Percentiles rank a stretch among this genome's conserved stretches.
These are phyloP conservation scores for Exophiala dermatitidis DNA, from an alignment of 2,329 filamentous ascomycete genomes.

Conservation along the genomic window DNA sequence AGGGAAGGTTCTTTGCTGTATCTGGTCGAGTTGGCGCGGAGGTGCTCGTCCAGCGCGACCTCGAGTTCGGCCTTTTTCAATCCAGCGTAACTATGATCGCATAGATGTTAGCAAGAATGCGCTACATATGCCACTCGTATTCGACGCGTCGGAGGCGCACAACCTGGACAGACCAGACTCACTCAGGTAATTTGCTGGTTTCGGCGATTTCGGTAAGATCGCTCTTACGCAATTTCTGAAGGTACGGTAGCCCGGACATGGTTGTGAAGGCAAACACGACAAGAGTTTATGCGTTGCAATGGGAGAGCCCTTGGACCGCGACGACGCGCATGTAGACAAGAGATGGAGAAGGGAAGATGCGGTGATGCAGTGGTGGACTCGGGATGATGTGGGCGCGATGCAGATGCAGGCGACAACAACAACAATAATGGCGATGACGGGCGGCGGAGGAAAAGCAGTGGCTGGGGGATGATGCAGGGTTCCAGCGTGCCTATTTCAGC, in stretches of 20 bases:
- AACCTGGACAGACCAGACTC: conserved; percentile 31
- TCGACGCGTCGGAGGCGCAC: conserved; percentile 12
- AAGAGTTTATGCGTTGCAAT: background rate
- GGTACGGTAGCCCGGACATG: conserved; percentile 63
- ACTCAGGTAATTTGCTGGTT: conserved; percentile 52
- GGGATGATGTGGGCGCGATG: conserved; percentile 1
- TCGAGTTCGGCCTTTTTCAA: conserved; percentile 48
- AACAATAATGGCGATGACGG: conserved; percentile 1
- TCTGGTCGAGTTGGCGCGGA: conserved; percentile 60
- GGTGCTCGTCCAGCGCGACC: conserved; percentile 62
- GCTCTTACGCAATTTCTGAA: conserved; percentile 73
- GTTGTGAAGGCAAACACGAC: conserved; percentile 28
- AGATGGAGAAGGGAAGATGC: background rate
- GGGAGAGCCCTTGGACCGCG: background rate
- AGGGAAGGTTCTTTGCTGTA: conserved; percentile 60
- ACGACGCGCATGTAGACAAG: background rate
- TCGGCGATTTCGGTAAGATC: conserved; percentile 70
- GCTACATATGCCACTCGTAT: conserved; percentile 6
- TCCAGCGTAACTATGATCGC: conserved; percentile 23
- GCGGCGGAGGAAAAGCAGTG: conserved; percentile 13
- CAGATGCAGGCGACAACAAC: conserved; percentile 3
- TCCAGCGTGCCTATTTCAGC: background rate
- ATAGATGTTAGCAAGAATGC: conserved; percentile 21
- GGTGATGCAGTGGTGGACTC: conserved; percentile 3
- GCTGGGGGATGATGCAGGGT: conserved; percentile 8